A percentile compares a stretch with the other conserved stretches of the same genome.
Conservation (phyloP, 257 asterid species). For the Eucommia ulmoides region DNA sequence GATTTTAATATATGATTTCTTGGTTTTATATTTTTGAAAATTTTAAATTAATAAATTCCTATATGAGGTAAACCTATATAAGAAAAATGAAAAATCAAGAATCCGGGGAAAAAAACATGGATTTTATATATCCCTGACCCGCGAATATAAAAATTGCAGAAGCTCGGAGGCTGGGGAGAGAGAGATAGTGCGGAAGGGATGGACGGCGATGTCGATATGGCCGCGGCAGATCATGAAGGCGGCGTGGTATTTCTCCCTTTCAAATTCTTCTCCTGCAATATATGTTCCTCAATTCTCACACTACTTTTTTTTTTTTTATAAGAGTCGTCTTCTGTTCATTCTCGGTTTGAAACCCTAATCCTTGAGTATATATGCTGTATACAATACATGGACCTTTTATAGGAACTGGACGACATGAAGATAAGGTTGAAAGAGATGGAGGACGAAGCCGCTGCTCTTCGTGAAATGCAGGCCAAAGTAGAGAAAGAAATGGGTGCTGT, state of each 20-base stretch:
- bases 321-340: no score
- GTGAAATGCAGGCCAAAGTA: constrained; percentile 2
- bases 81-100: no score
- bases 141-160: not conserved
- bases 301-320: no score
- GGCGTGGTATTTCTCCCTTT: not conserved
- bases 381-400: no score
- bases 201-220: not conserved
- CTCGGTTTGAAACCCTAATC: not conserved
- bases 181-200: not conserved
- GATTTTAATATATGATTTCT: no score
- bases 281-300: not conserved
- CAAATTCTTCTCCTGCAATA: not conserved
- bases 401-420: constrained; percentile 1
- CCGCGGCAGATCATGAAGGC: not conserved
- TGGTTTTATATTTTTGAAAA: no score
- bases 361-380: no score
- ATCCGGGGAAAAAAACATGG: not conserved
- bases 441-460: not conserved
- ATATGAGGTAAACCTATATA: no score
- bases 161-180: not conserved
- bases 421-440: not conserved
- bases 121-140: no score
- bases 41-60: no score
- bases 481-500: constrained; percentile 1